These are phyloP conservation scores for Bimuria novae-zelandiae DNA, from an alignment of 2,329 filamentous ascomycete species.

Conservation along the genomic window DNA sequence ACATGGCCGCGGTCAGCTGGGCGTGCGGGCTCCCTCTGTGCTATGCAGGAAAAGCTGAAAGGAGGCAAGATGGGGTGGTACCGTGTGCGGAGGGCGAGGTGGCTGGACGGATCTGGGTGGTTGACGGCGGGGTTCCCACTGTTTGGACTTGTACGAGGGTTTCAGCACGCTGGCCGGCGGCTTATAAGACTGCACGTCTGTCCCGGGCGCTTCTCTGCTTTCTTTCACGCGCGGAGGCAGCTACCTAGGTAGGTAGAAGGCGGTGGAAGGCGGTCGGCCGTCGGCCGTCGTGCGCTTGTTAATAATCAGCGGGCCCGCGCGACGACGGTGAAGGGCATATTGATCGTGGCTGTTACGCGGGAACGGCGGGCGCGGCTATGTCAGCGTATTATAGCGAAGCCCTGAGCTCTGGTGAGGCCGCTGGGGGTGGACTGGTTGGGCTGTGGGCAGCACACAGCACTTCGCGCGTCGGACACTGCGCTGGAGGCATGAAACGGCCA, in stretches of 20 bases:
- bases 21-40: conserved; percentile 37
- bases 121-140: conserved; percentile 25
- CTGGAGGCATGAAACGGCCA: conserved; percentile 6
- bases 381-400: conserved; percentile 23
- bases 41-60: conserved; percentile 42
- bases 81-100: conserved; percentile 28
- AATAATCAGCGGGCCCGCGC: conserved; percentile 27
- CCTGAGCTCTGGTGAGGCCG: not conserved
- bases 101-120: conserved; percentile 15
- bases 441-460: conserved; percentile 14
- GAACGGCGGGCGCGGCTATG: not conserved
- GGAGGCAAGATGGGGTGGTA: conserved; percentile 39
- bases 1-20: conserved; percentile 37
- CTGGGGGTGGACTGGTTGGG: conserved; percentile 16
- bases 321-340: conserved; percentile 17
- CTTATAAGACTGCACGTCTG: not conserved
- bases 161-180: conserved; percentile 24
- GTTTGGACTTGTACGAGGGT: conserved; percentile 20
- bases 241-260: conserved; percentile 26
- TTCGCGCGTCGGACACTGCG: not conserved
- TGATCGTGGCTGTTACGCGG: conserved; percentile 8
- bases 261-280: conserved; percentile 34
- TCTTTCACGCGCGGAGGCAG: no score
- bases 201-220: not conserved
- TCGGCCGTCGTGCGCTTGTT: conserved; percentile 16